phyloP scores from a whole-genome alignment of 2,329 filamentous ascomycete genomes.

The Chaetomiaceae sp. region DNA sequence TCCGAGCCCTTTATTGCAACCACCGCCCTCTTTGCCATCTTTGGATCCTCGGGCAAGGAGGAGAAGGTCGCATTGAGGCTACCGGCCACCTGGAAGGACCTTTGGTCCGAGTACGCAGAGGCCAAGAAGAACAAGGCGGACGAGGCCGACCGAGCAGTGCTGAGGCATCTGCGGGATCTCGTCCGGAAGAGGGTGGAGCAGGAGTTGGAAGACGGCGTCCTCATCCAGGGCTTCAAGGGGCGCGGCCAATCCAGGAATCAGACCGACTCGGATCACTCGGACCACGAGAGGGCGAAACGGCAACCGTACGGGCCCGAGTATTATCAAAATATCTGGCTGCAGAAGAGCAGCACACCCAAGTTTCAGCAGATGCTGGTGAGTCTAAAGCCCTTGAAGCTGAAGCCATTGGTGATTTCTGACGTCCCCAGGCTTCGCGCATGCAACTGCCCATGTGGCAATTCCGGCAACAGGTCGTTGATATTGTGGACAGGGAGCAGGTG shows the following conservation, averaged over 20 bases:
- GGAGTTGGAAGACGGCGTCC: constrained; percentile 67
- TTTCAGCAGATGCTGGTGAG: constrained; percentile 75
- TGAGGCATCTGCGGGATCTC: constrained; percentile 65
- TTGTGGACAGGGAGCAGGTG: constrained; percentile 75
- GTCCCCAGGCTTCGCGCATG: constrained; percentile 55
- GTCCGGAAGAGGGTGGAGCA: constrained; percentile 65
- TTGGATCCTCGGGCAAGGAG: constrained; percentile 71
- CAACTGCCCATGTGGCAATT: constrained; percentile 89
- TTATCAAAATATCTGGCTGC: constrained; percentile 55
- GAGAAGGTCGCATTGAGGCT: constrained; percentile 79
- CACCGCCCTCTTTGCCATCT: constrained; percentile 74
- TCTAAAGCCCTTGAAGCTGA: background rate
- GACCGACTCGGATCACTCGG: constrained; percentile 47
- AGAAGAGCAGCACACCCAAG: constrained; percentile 51
- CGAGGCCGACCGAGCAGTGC: constrained; percentile 60
- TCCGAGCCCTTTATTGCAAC: constrained; percentile 86
- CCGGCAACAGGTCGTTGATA: constrained; percentile 68
- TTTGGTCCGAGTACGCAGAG: constrained; percentile 76
- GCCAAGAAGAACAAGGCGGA: constrained; percentile 66
- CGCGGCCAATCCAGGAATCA: constrained; percentile 44
- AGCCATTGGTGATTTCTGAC: background rate
- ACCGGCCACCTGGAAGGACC: constrained; percentile 74
- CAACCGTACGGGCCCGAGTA: constrained; percentile 40
- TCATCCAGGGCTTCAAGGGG: constrained; percentile 71
- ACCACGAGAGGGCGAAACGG: constrained; percentile 40